phyloP scores from a whole-genome alignment of 306 rosid genomes.

The Dryas alaskensis region DNA sequence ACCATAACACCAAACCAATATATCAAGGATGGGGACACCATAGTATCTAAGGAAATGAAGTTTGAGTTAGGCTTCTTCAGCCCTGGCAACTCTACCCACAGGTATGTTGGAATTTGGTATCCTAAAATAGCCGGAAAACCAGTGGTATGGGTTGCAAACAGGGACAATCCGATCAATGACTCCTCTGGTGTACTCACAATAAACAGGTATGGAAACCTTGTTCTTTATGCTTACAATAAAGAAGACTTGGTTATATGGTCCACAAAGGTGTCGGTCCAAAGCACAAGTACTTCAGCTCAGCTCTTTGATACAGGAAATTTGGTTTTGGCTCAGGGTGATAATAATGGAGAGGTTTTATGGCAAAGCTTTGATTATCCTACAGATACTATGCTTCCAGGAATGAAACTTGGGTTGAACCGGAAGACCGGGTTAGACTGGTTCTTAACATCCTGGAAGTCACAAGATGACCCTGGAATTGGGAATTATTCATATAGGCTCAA shows the following conservation, averaged over 20 bases:
- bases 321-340: background rate
- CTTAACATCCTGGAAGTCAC: conserved; percentile 13
- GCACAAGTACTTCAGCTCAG: background rate
- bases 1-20: conserved; percentile 22
- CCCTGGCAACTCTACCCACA: conserved; percentile 27
- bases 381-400: conserved; percentile 31
- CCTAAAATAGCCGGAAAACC: background rate
- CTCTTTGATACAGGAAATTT: conserved; percentile 24
- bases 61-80: conserved; percentile 61
- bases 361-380: conserved; percentile 40
- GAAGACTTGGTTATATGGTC: conserved; percentile 5
- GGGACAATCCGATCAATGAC: conserved; percentile 33
- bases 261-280: background rate
- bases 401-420: conserved; percentile 15
- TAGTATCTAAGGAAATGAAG: conserved; percentile 34
- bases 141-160: conserved; percentile 66
- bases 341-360: conserved; percentile 21
- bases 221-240: conserved; percentile 6
- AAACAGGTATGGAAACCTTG: conserved; percentile 12
- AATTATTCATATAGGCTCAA: background rate
- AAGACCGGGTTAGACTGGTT: background rate
- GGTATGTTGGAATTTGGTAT: conserved; percentile 46
- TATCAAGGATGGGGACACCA: conserved; percentile 37
- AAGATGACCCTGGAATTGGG: conserved; percentile 10
- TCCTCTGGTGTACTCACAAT: conserved; percentile 13